Percentiles rank a stretch among this genome's conserved stretches.
Evolutionary conservation across 2,329 filamentous ascomycete species (phyloP).

Genomic region (Didymosphaeria variabile): DNA sequence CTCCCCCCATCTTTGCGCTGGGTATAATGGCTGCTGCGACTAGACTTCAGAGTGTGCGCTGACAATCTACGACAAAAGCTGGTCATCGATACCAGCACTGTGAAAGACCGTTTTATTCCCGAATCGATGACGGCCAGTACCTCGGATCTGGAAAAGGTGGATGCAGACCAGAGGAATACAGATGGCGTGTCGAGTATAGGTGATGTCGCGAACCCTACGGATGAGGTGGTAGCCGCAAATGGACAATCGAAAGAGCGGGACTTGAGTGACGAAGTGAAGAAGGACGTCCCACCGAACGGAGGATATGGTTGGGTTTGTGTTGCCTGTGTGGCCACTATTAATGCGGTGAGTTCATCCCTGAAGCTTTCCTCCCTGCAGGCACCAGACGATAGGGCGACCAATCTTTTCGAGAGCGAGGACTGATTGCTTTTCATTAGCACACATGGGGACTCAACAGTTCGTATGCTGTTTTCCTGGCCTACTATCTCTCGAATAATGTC

Average conservation of each 20-base stretch:
- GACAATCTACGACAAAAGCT: no score
- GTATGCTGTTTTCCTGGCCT: slow-evolving; percentile 77
- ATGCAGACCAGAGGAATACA: background rate
- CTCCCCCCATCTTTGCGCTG: background rate
- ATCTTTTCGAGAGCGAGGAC: background rate
- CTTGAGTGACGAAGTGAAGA: slow-evolving; percentile 22
- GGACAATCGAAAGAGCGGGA: slow-evolving; percentile 4
- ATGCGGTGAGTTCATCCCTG: slow-evolving; percentile 39
- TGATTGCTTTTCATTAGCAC: slow-evolving; percentile 57
- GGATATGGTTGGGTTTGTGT: slow-evolving; percentile 69
- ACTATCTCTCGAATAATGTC: slow-evolving; percentile 70
- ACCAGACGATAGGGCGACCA: background rate
- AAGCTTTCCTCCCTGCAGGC: background rate
- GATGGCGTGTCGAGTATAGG: background rate
- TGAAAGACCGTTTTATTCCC: background rate
- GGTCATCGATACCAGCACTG: background rate
- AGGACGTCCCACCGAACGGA: slow-evolving; percentile 64
- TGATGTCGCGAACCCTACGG: background rate
- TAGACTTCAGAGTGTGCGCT: background rate
- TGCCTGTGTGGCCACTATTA: slow-evolving; percentile 42
- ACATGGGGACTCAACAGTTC: slow-evolving; percentile 79
- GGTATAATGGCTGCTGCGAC: background rate
- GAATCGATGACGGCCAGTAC: background rate
- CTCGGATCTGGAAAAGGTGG: background rate
- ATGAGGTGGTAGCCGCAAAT: background rate